Evolutionary conservation across 2,329 filamentous ascomycete genomes (phyloP).

Genomic region (Herpomyces periplanetae): DNA sequence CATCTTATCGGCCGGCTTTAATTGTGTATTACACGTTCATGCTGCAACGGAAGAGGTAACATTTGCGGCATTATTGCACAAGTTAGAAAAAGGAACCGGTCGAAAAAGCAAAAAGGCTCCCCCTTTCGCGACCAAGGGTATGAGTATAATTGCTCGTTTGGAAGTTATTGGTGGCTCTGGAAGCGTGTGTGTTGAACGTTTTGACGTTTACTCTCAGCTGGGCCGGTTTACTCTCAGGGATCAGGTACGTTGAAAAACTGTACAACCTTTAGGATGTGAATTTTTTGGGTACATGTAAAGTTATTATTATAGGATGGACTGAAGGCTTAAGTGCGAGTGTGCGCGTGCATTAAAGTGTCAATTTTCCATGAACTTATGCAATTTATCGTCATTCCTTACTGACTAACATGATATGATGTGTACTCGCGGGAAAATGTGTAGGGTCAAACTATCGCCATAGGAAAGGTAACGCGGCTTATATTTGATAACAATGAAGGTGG

Average conservation of each 20-base stretch:
- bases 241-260: slow-evolving; percentile 16
- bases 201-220: slow-evolving; percentile 81
- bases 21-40: slow-evolving; percentile 89
- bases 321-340: slow-evolving; percentile 5
- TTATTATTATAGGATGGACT: too few relatives aligned
- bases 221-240: slow-evolving; percentile 64
- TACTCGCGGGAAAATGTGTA: too few relatives aligned
- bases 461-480: slow-evolving; percentile 88
- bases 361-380: neutral
- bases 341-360: slow-evolving; percentile 4
- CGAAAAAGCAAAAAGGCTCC: slow-evolving; percentile 76
- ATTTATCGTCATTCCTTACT: slow-evolving; percentile 5
- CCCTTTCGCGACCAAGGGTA: slow-evolving; percentile 43
- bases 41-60: slow-evolving; percentile 92
- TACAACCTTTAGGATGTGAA: too few relatives aligned
- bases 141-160: slow-evolving; percentile 64
- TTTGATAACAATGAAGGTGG: too few relatives aligned
- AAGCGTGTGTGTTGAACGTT: slow-evolving; percentile 61
- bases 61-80: slow-evolving; percentile 53
- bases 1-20: slow-evolving; percentile 76
- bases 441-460: slow-evolving; percentile 97
- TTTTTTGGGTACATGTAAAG: too few relatives aligned
- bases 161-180: slow-evolving; percentile 53
- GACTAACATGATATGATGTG: too few relatives aligned
- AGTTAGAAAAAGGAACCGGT: slow-evolving; percentile 68